Base-by-base conservation (phyloP, 2,329 filamentous ascomycete species). In the Epichloe amarillans region DNA sequence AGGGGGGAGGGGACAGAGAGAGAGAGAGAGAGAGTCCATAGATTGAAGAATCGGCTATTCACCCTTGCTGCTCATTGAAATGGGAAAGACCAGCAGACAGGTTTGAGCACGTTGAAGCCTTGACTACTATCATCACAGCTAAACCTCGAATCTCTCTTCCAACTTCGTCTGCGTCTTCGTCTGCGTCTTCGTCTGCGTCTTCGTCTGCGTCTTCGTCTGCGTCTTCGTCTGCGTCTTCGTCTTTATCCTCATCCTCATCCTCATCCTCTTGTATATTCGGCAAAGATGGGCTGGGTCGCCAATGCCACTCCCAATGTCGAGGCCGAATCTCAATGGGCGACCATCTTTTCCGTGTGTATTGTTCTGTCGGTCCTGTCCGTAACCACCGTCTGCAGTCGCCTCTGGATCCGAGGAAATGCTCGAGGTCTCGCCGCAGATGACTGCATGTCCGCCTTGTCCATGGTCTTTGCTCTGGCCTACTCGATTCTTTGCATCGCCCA, bases 401-500 rank as follows among this genome's bases (percentile, higher is more conserved):
- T 76, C 4, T 70, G 62, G 43, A 65, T 76, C 14, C 66, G 73
- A 3, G 60, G 62, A 45, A 65, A 61, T 38, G 65, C 66, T 11
- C 65, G 71, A 46, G 68, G 74, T 39, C 64, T 76, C 49, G 72
- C 68, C 0, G 58, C 66, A 4, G 74, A 77, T 49, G 74, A 78
- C 60, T 75, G 65, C 60, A 63, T 71, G 62, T 56, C 65, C 0
- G 55, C 64, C 1, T 30, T 71, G 10, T 69, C 70, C 6, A 62
- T 68, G 68, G 40, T 68, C 1, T 76, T 75, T 54, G 71, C 69
- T 42, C 57, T 77, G 30, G 57, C 71, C 5, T 78, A 78, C 58
- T 74, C 71, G 6, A 63, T 66, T 5, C 62, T 77, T 3, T 76
- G 72, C 53, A 76, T 77, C 35, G 62, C 68, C 23, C 74, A 79